Conservation (phyloP, 2,329 filamentous ascomycete genomes). For the Chaetomium strumarium region DNA sequence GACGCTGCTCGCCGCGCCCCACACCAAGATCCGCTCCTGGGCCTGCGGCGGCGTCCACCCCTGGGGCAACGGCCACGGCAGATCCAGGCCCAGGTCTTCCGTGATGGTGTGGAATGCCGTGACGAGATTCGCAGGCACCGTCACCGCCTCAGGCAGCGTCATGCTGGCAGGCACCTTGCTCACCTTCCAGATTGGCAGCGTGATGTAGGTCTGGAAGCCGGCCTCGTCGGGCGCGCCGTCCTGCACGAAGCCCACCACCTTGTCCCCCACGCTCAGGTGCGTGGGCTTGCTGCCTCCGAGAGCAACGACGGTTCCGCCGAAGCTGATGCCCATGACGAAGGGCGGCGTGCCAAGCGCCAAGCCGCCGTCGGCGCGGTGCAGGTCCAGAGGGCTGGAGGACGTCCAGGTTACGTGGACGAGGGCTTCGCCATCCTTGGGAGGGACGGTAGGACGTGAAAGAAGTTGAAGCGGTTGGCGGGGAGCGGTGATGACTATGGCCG, state of each 20-base stretch:
- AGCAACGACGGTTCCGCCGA: slow-evolving; percentile 48
- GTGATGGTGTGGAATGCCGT: slow-evolving; percentile 52
- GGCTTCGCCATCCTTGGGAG: slow-evolving; percentile 42
- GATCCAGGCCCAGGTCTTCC: slow-evolving; percentile 44
- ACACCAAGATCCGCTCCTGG: slow-evolving; percentile 40
- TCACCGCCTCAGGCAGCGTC: slow-evolving; percentile 42
- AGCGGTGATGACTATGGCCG: slow-evolving; percentile 24
- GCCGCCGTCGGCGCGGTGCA: slow-evolving; percentile 57
- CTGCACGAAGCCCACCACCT: slow-evolving; percentile 51
- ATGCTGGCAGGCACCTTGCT: slow-evolving; percentile 40
- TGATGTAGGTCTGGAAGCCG: slow-evolving; percentile 51
- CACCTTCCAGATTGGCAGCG: slow-evolving; percentile 44
- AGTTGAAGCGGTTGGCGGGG: slow-evolving; percentile 24
- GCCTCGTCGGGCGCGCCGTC: slow-evolving; percentile 40
- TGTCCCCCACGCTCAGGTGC: slow-evolving; percentile 45
- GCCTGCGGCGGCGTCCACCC: slow-evolving; percentile 11
- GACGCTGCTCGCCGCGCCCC: slow-evolving; percentile 49
- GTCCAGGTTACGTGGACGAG: slow-evolving; percentile 52
- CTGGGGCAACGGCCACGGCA: slow-evolving; percentile 49
- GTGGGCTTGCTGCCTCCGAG: slow-evolving; percentile 37
- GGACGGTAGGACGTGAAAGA: slow-evolving; percentile 24
- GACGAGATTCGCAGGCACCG: slow-evolving; percentile 53
- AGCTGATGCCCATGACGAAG: slow-evolving; percentile 44
- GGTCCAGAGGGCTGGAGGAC: slow-evolving; percentile 54
- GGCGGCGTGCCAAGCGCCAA: slow-evolving; percentile 45